Conservation (phyloP, 768 basidiomycete species). For the Boletus reticulatus region DNA sequence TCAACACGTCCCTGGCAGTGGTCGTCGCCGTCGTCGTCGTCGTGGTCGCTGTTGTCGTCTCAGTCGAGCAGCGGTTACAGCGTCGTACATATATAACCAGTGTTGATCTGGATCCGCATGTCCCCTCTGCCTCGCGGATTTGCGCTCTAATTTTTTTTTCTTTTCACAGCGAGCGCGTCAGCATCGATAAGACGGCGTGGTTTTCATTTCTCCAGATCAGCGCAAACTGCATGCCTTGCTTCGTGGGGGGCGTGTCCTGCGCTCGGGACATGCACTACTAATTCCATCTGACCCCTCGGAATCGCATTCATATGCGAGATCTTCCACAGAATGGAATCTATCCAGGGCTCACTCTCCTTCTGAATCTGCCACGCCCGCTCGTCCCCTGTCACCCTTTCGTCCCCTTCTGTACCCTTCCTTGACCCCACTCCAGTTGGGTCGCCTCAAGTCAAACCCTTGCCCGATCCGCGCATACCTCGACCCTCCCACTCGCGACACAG, state of each 20-base stretch:
- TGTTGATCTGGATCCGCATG: slow-evolving; percentile 25
- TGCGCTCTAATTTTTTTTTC: slow-evolving; percentile 13
- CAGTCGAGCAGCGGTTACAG: background rate
- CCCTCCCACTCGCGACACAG: slow-evolving; percentile 51
- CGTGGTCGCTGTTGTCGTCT: slow-evolving; percentile 2
- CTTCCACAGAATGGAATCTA: slow-evolving; percentile 25
- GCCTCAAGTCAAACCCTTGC: slow-evolving; percentile 47
- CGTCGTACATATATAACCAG: slow-evolving; percentile 13
- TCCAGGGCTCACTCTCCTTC: slow-evolving; percentile 5
- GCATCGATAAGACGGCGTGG: slow-evolving; percentile 29
- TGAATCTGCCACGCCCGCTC: background rate
- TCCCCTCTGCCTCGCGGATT: slow-evolving; percentile 27
- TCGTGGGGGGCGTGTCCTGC: slow-evolving; percentile 14
- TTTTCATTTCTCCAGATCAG: slow-evolving; percentile 33
- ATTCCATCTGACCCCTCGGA: slow-evolving; percentile 17
- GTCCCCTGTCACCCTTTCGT: slow-evolving; percentile 9
- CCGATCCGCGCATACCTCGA: slow-evolving; percentile 47
- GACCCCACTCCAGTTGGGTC: slow-evolving; percentile 36
- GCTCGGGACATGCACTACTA: slow-evolving; percentile 19
- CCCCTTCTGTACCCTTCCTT: slow-evolving; percentile 4
- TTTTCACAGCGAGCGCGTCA: slow-evolving; percentile 9
- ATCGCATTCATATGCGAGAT: slow-evolving; percentile 10
- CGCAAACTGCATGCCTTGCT: slow-evolving; percentile 20
- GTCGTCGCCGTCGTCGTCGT: background rate
- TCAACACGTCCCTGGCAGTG: too few relatives aligned